phyloP scores from a whole-genome alignment of 2,329 filamentous ascomycete species.

The Escovopsis sp. region DNA sequence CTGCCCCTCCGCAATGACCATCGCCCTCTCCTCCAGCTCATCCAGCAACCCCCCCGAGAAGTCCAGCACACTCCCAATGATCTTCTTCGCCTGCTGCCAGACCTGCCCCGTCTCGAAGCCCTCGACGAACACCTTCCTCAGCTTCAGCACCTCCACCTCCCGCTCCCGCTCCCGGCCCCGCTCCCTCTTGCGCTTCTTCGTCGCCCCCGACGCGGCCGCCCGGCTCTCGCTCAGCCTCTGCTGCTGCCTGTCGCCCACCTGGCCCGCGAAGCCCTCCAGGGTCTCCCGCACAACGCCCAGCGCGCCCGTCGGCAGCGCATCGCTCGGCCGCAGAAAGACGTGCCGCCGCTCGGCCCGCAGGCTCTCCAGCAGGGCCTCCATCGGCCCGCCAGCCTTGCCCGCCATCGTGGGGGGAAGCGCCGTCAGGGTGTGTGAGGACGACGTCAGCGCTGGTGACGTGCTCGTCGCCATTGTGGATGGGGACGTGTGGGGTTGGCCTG shows the following conservation, averaged over 20 bases:
- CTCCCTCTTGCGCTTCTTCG: conserved; percentile 60
- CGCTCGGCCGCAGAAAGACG: conserved; percentile 59
- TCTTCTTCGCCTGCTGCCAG: conserved; percentile 82
- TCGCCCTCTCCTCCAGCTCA: conserved; percentile 36
- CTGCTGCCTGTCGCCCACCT: conserved; percentile 58
- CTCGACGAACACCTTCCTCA: conserved; percentile 71
- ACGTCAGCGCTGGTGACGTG: conserved; percentile 45
- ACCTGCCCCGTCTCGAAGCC: conserved; percentile 82
- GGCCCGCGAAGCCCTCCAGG: conserved; percentile 61
- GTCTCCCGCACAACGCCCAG: conserved; percentile 65
- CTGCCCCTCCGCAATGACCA: conserved; percentile 16
- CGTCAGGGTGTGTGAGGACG: conserved; percentile 48
- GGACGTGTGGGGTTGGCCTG: conserved; percentile 7
- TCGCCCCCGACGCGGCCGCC: too few relatives aligned
- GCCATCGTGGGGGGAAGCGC: conserved; percentile 28
- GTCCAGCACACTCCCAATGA: conserved; percentile 45
- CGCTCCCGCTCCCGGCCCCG: conserved; percentile 26
- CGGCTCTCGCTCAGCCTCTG: conserved; percentile 47
- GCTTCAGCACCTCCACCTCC: conserved; percentile 44
- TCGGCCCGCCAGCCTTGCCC: conserved; percentile 18
- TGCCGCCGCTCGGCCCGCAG: conserved; percentile 48
- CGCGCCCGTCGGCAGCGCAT: conserved; percentile 51
- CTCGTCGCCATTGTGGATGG: conserved; percentile 17
- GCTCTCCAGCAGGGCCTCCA: conserved; percentile 38
- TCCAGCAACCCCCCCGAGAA: conserved; percentile 32